phyloP scores from a whole-genome alignment of 2,329 filamentous ascomycete genomes.

The Tolypocladium nubicola region DNA sequence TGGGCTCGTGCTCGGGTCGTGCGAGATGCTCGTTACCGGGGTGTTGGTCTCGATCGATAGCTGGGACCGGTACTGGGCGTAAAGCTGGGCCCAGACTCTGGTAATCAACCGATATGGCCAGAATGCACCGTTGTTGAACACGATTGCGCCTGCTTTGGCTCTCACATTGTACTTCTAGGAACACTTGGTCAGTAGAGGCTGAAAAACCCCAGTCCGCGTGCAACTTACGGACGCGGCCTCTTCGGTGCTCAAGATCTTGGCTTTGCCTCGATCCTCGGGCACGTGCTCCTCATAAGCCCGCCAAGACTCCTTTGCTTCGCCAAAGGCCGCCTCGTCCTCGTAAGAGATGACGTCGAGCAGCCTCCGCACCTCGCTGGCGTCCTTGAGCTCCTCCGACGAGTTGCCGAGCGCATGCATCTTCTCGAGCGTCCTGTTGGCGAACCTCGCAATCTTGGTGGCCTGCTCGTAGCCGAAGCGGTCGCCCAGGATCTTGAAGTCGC shows the following conservation, averaged over 20 bases:
- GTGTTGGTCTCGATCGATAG: conserved; percentile 28
- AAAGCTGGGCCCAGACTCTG: conserved; percentile 25
- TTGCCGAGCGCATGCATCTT: conserved; percentile 8
- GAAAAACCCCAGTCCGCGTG: neutral
- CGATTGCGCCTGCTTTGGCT: conserved; percentile 17
- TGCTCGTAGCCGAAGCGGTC: conserved; percentile 17
- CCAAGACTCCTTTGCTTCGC: neutral
- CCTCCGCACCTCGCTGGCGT: conserved; percentile 9
- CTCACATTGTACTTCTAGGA: conserved; percentile 12
- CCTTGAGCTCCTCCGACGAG: conserved; percentile 6
- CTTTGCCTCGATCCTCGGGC: conserved; percentile 8
- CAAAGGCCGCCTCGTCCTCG: conserved; percentile 8
- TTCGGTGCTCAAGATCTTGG: neutral
- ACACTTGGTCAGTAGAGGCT: neutral
- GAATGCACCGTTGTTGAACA: conserved; percentile 25
- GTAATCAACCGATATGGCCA: conserved; percentile 38
- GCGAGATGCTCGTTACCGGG: conserved; percentile 12
- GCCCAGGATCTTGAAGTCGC: conserved; percentile 23
- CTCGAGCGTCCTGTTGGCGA: conserved; percentile 28
- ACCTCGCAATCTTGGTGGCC: conserved; percentile 30
- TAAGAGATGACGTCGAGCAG: conserved; percentile 11
- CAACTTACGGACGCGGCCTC: neutral
- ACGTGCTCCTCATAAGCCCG: conserved; percentile 6
- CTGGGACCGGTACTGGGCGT: conserved; percentile 14
- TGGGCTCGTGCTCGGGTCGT: conserved; percentile 6